These are phyloP conservation scores for Botryobasidium botryosum DNA, from an alignment of 768 basidiomycete genomes.

Conservation along the genomic window DNA sequence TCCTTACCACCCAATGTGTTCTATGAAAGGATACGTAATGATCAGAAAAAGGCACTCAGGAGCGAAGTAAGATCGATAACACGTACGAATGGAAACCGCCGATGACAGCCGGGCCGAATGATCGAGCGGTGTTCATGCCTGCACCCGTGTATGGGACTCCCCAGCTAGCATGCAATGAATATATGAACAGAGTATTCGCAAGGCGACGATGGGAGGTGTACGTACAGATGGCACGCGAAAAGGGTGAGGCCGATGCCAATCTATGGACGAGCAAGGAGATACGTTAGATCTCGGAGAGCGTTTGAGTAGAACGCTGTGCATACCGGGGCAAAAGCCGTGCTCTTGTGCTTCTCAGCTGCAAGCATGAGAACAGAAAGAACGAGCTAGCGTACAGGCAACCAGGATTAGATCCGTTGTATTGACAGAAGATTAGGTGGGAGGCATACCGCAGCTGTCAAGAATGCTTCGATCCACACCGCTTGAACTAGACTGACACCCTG, in stretches of 20 bases:
- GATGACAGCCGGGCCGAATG: constrained; percentile 53
- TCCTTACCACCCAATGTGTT: constrained; percentile 46
- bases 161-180: too few relatives aligned
- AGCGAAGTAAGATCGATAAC: too few relatives aligned
- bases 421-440: too few relatives aligned
- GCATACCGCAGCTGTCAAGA: constrained; percentile 38
- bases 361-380: constrained; percentile 28
- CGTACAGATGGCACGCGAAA: constrained; percentile 42
- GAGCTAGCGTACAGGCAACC: constrained; percentile 1
- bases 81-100: constrained; percentile 37
- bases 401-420: background rate
- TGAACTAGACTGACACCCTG: constrained; percentile 35
- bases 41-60: too few relatives aligned
- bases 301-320: too few relatives aligned
- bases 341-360: constrained; percentile 49
- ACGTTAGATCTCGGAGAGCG: too few relatives aligned
- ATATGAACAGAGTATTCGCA: too few relatives aligned
- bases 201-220: too few relatives aligned
- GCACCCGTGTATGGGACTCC: constrained; percentile 47
- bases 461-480: constrained; percentile 56
- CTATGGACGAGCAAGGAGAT: too few relatives aligned
- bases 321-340: constrained; percentile 45
- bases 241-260: constrained; percentile 49
- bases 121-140: constrained; percentile 48
- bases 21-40: too few relatives aligned